Evolutionary conservation across 176 grass and related monocot species (phyloP), one percentile per base, ranked within the genome.

Genomic region (Musa acuminata): DNA sequence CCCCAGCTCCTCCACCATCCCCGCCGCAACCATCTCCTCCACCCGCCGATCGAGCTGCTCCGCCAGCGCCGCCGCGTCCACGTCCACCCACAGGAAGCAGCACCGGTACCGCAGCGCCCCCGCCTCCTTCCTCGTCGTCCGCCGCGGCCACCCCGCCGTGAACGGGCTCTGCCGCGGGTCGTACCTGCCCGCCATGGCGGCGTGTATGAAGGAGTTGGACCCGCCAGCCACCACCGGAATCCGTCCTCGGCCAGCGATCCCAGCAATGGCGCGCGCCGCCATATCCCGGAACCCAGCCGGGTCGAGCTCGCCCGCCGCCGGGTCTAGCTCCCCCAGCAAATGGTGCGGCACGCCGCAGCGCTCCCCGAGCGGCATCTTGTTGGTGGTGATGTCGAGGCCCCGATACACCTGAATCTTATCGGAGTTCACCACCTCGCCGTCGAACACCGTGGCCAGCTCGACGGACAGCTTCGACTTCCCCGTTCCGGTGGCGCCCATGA

Each of bases 381-480:
- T 94, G 72, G 91, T 94, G 74, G 87, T 88, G 83, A 87, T 4
- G 78, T 94, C 87, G 78, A 94, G 91, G 70, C 85, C 91, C 13
- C 8, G 16, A 72, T 94, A 90, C 26, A 94, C 81, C 83, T 94
- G 91, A 73, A 94, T 90, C 80, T 94, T 94, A 24, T 94, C 91
- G 0, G 91, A 79, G 87, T 94, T 94, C 14, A 94, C 72, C 25
- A 90, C 91, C 87, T 94, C 91, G 20, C 87, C 85, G 7, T 51
- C 72, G 13, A 88, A 48, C 52, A 22, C 71, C 1, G 13, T n/a
- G 24, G 85, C 85, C 0, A 84, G 83, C 83, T 94, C 91, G 72
- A 94, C 76, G 69, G 91, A 90, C 29, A 94, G 87, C 85, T 88
- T 87, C 2, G 91, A 87, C 91, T 94, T 94, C 0, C 90, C 90